Evolutionary conservation across 108 stramenopile genomes (phyloP).

Genomic region (Discostella stelligeroides): DNA sequence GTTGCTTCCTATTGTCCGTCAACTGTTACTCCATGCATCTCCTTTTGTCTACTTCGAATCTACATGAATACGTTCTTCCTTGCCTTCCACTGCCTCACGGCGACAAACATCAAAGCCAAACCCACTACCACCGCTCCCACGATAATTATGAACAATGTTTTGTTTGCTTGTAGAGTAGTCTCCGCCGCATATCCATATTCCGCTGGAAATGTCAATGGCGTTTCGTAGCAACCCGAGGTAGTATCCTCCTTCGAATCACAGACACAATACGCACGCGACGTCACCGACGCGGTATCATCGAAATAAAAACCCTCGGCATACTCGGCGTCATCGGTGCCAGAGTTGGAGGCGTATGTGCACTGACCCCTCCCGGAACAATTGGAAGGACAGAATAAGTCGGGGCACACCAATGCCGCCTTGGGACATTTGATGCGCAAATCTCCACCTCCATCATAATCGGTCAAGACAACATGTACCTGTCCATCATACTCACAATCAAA

Average conservation of each 20-base stretch:
- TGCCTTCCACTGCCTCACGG: constrained; percentile 47
- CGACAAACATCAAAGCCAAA: constrained; percentile 34
- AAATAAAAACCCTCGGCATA: neutral
- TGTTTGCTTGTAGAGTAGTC: constrained; percentile 30
- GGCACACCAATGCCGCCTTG: constrained; percentile 48
- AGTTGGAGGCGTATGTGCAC: constrained; percentile 23
- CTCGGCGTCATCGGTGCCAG: neutral
- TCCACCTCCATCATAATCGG: constrained; percentile 15
- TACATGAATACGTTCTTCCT: constrained; percentile 52
- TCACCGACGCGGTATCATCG: constrained; percentile 10
- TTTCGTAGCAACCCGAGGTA: constrained; percentile 36
- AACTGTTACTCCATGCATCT: no score
- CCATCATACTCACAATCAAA: constrained; percentile 47
- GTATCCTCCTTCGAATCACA: constrained; percentile 36
- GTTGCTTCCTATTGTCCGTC: no score
- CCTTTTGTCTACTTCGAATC: neutral
- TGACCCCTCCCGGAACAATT: constrained; percentile 52
- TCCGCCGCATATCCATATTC: constrained; percentile 17
- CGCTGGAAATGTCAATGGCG: constrained; percentile 24
- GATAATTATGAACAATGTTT: constrained; percentile 41
- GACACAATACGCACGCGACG: constrained; percentile 31
- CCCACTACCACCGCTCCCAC: constrained; percentile 43
- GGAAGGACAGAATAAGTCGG: constrained; percentile 45
- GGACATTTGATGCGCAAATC: constrained; percentile 50
- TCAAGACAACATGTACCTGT: constrained; percentile 32